Percentiles rank a stretch among this genome's conserved stretches.
Conservation (phyloP, 257 asterid species). For the Solanum virginianum region DNA sequence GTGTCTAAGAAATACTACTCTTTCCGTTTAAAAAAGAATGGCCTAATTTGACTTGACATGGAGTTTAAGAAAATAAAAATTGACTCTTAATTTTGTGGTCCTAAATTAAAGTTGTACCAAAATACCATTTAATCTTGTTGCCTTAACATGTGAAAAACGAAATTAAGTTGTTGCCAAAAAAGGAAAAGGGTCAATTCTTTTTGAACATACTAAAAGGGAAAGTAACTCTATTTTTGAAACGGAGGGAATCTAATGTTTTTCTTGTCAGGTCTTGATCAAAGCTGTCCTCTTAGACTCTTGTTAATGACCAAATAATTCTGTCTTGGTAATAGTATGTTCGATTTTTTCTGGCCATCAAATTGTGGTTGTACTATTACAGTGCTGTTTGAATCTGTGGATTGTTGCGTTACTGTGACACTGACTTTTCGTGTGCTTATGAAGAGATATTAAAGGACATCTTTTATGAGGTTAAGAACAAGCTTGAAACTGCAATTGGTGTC, state of each 20-base stretch:
- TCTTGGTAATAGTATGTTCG: not conserved
- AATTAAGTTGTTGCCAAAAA: too few relatives aligned
- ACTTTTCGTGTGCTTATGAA: slow-evolving; percentile 27
- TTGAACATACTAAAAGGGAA: too few relatives aligned
- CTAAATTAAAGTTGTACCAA: too few relatives aligned
- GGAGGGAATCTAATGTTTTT: not conserved
- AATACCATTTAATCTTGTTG: too few relatives aligned
- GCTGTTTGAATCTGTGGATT: not conserved
- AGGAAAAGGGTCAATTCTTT: too few relatives aligned
- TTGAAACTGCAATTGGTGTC: slow-evolving; percentile 75
- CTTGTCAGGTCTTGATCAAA: not conserved
- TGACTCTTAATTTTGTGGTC: too few relatives aligned
- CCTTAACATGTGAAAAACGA: too few relatives aligned
- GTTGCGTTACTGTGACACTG: slow-evolving; percentile 9
- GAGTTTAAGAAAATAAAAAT: too few relatives aligned
- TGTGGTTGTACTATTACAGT: not conserved
- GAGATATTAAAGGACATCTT: slow-evolving; percentile 93
- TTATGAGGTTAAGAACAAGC: slow-evolving; percentile 81
- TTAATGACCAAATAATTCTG: not conserved
- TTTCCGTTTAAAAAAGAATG: too few relatives aligned
- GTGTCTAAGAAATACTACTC: not conserved
- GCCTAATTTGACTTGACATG: too few relatives aligned
- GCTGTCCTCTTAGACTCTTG: not conserved
- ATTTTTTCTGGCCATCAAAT: not conserved
- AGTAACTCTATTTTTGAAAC: too few relatives aligned